Evolutionary conservation across 2,329 filamentous ascomycete genomes (phyloP), one percentile per base, ranked within the genome.

Genomic region (Xylariaceae sp.): DNA sequence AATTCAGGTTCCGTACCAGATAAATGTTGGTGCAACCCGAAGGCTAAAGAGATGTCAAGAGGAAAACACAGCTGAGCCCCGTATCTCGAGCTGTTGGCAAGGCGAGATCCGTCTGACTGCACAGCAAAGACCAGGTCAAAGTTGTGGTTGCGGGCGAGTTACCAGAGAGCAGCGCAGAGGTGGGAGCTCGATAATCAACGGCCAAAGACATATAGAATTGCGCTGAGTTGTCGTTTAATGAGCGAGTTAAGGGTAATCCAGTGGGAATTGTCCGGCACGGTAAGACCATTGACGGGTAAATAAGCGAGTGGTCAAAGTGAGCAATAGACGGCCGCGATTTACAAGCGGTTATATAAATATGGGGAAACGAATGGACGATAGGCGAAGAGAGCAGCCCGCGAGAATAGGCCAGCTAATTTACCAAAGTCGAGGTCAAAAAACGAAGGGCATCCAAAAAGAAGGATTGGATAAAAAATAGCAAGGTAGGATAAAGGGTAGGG

Each of bases 291-390:
- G 22, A 23, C 22, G 25, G 22, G 14, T 16, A n/a, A 27, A 8
- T 34, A 49, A 44, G 48, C 40, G 40, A 45, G 35, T 8, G 40
- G 21, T 22, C 29, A 37, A 32, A 29, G 12, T 17, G 11, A 20
- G 14, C 23, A 25, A 38, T 40, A 17, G n/a, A n/a, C 29, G 22
- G 39, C 14, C 25, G 42, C 36, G 11, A 11, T 5, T 22, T 46
- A 33, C 42, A 46, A 54, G 45, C 43, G 51, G 48, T 32, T 49
- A 50, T 45, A 47, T 47, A 44, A 44, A 32, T 51, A 40, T 52
- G 41, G 45, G 37, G 35, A 16, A 55, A 41, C 40, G 49, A 58
- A 48, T 45, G 49, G 46, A 44, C 42, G 7, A 22, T 35, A 27
- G 22, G 34, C 20, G 23, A 25, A 32, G 42, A 48, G 14, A 29